Conservation (phyloP, 208 protist species). For the Tetramitus jugosus region DNA sequence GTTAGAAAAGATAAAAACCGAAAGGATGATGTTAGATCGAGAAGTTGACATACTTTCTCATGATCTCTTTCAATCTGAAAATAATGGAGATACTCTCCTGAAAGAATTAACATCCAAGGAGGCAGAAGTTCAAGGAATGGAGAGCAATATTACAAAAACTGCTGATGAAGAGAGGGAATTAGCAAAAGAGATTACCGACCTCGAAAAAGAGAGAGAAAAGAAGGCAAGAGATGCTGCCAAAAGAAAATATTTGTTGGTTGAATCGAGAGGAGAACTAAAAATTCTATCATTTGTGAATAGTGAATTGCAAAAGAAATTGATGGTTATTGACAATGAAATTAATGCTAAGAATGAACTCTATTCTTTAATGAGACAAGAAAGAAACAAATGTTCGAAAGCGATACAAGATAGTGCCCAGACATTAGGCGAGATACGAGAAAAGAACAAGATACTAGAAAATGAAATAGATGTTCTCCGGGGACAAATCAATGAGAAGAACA, state of each 20-base stretch:
- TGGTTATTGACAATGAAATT: slow-evolving; percentile 62
- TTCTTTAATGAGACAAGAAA: slow-evolving; percentile 77
- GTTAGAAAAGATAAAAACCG: slow-evolving; percentile 43
- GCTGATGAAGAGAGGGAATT: slow-evolving; percentile 59
- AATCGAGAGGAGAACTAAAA: slow-evolving; percentile 73
- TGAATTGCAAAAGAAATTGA: slow-evolving; percentile 53
- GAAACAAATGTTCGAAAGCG: slow-evolving; percentile 75
- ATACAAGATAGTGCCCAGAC: slow-evolving; percentile 80
- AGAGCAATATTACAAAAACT: slow-evolving; percentile 57
- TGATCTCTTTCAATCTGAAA: slow-evolving; percentile 69
- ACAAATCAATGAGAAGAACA: slow-evolving; percentile 73
- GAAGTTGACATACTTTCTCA: slow-evolving; percentile 65
- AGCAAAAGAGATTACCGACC: slow-evolving; percentile 52
- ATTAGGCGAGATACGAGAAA: slow-evolving; percentile 83
- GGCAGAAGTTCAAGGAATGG: slow-evolving; percentile 54
- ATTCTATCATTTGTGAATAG: slow-evolving; percentile 59
- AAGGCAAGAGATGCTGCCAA: slow-evolving; percentile 67
- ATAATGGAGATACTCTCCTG: slow-evolving; percentile 60
- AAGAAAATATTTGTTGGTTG: slow-evolving; percentile 53
- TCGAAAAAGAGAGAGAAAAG: slow-evolving; percentile 63
- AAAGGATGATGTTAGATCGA: slow-evolving; percentile 52
- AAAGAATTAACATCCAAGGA: slow-evolving; percentile 46
- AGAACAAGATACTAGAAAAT: slow-evolving; percentile 87
- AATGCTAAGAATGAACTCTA: slow-evolving; percentile 62
- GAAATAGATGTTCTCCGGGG: slow-evolving; percentile 75